phyloP scores from a whole-genome alignment of 2,329 filamentous ascomycete species.

The Trichoderma semiorbis region DNA sequence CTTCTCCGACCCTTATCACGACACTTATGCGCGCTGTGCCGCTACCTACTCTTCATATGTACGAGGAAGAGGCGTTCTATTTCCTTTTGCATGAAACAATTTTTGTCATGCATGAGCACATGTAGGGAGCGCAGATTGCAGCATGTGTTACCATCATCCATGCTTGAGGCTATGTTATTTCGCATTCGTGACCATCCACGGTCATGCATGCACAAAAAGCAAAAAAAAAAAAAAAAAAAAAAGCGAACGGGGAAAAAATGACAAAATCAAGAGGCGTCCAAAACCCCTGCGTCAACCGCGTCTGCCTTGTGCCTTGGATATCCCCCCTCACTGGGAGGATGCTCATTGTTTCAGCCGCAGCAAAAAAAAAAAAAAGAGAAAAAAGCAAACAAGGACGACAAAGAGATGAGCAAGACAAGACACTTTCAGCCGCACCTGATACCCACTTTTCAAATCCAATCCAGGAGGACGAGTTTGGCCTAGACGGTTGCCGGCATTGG shows the following conservation, averaged over 20 bases:
- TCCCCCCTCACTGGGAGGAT: not conserved
- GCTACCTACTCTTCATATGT: not conserved
- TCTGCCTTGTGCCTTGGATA: not conserved
- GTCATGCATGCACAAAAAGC: not conserved
- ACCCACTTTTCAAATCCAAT: not conserved
- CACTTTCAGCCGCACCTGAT: conserved; percentile 6
- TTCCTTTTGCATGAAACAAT: not conserved
- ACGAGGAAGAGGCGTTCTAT: not conserved
- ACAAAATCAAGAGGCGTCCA: not conserved
- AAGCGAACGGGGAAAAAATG: not conserved
- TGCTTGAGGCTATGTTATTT: not conserved
- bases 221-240: not conserved
- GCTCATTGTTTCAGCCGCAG: conserved; percentile 1
- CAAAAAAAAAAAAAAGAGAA: not conserved
- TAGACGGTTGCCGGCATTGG: not conserved
- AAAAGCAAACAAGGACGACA: not conserved
- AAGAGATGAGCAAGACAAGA: not conserved
- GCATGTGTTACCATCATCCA: not conserved
- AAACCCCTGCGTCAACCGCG: not conserved
- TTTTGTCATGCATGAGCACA: not conserved
- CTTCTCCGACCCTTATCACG: not conserved
- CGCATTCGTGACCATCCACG: not conserved
- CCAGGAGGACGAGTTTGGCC: not conserved
- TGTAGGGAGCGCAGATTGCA: not conserved
- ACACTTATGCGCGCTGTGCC: not conserved